Conservation (phyloP, 2,329 filamentous ascomycete species). For the Phaeosphaeria sp. region DNA sequence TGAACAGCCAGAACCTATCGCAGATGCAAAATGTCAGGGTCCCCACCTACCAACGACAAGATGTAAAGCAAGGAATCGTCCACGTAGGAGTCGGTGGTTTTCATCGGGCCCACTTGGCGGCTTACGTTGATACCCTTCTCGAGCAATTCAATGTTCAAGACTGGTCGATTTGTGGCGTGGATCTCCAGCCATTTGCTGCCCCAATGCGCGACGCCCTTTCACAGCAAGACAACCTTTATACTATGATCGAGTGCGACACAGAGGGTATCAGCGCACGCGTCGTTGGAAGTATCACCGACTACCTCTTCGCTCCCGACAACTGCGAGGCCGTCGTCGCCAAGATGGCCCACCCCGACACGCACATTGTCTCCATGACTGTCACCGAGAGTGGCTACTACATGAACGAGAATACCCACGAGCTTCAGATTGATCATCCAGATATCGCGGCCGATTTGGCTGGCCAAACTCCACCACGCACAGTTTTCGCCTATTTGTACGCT, state of each 20-base stretch:
- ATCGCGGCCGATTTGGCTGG: constrained; percentile 33
- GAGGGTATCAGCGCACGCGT: constrained; percentile 30
- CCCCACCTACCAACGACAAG: constrained; percentile 30
- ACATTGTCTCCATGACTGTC: constrained; percentile 39
- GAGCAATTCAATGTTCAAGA: constrained; percentile 32
- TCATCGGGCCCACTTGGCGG: constrained; percentile 36
- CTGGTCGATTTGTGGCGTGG: constrained; percentile 39
- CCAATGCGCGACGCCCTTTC: constrained; percentile 32
- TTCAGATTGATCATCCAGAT: constrained; percentile 32
- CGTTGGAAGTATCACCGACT: constrained; percentile 35
- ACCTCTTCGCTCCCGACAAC: constrained; percentile 37
- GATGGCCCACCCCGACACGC: constrained; percentile 37
- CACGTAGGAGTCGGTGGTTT: constrained; percentile 39
- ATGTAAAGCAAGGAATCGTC: constrained; percentile 37
- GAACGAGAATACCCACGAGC: constrained; percentile 39
- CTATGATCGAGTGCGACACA: constrained; percentile 34
- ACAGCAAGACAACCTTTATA: constrained; percentile 37
- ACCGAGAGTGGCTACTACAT: constrained; percentile 39
- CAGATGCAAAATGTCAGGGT: constrained; percentile 27
- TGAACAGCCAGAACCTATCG: constrained; percentile 29
- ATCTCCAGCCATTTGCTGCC: constrained; percentile 33
- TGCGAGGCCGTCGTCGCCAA: constrained; percentile 37
- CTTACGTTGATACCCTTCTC: constrained; percentile 35
- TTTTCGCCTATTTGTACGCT: constrained; percentile 35
- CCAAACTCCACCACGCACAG: constrained; percentile 28